Base-by-base conservation (phyloP, 2,329 filamentous ascomycete species). In the Colletotrichum orbiculare region DNA sequence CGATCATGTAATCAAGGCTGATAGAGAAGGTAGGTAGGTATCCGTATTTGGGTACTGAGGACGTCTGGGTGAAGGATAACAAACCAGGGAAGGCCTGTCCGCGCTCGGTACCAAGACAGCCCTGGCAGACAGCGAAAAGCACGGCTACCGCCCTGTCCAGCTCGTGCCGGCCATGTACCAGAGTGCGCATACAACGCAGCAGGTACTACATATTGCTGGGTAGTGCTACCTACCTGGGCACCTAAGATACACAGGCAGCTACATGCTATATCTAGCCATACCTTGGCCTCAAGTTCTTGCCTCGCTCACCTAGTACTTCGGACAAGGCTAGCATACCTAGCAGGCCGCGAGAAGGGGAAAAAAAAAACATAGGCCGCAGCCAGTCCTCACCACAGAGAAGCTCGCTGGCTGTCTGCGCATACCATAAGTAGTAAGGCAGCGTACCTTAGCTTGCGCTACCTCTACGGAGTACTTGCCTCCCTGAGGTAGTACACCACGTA, bases 161-260 rank as follows among this genome's bases (percentile, higher is more conserved):
- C 47, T 50, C 57, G 61, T 64, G 39, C 56, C 50, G 61, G 39
- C 12, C 25, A 15, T 8, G 48, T 50, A 25, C 45, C 45, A 15
- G 43, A 17, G 43, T 46, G 10, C 43, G 17, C 4, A 25, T 25
- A 25, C 25, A 4, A 25, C 25, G 25, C 25, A 25, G 25, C 25
- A 25, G 25, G 25, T 25, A 5, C 25, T 25, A 25, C 25, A 25
- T 25, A 1, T 25, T 25, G 25, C 25, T 25, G 25, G 3, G 25
- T 25, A 25, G 25, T 5, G 4, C 3, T 54, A 54, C 12, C 50
- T 54, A 11, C 11, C 17, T 25, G 17, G 17, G 17, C 4, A 25
- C 25, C 25, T 25, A 25, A 25, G 25, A 5, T 25, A 25, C 25
- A 5, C 25, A 25, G 25, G 3, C 3, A 25, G 25, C 25, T 25